Evolutionary conservation across 2,329 filamentous ascomycete genomes (phyloP).

Genomic region (Penicillium freii): DNA sequence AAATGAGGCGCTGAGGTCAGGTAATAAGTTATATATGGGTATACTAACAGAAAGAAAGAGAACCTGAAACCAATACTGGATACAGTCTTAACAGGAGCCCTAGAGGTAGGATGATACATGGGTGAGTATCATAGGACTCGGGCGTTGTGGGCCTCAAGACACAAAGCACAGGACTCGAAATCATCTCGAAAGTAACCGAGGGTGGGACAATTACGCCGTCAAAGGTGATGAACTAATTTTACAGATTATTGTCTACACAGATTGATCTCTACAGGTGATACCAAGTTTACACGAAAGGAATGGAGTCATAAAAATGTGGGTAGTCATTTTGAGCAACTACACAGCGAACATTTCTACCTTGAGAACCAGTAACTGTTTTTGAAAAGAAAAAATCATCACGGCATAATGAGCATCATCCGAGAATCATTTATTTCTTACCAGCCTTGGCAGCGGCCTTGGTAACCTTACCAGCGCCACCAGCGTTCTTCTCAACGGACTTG

Average conservation of each 20-base stretch:
- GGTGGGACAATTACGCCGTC: background rate
- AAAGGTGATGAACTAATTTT: background rate
- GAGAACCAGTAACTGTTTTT: conserved; percentile 26
- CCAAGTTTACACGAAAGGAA: background rate
- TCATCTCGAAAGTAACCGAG: too few species aligned
- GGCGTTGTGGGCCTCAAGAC: too few species aligned
- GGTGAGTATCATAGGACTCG: background rate
- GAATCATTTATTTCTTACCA: conserved; percentile 65
- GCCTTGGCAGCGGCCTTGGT: conserved; percentile 65
- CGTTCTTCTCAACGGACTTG: conserved; percentile 73
- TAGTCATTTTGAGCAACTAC: conserved; percentile 23
- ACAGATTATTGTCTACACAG: background rate
- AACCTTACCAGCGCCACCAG: conserved; percentile 59
- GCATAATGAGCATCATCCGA: conserved; percentile 24
- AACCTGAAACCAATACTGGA: too few species aligned
- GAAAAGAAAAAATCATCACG: conserved; percentile 29
- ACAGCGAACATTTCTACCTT: conserved; percentile 25
- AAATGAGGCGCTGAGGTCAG: background rate
- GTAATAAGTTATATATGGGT: too few species aligned
- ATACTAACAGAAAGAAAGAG: background rate
- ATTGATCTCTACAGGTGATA: background rate
- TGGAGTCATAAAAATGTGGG: conserved; percentile 19
- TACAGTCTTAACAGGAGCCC: background rate
- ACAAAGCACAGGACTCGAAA: too few species aligned
- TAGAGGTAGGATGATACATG: too few species aligned